These are phyloP conservation scores for Trichoderma gamsii DNA, from an alignment of 495 filamentous ascomycete species.

Conservation along the genomic window DNA sequence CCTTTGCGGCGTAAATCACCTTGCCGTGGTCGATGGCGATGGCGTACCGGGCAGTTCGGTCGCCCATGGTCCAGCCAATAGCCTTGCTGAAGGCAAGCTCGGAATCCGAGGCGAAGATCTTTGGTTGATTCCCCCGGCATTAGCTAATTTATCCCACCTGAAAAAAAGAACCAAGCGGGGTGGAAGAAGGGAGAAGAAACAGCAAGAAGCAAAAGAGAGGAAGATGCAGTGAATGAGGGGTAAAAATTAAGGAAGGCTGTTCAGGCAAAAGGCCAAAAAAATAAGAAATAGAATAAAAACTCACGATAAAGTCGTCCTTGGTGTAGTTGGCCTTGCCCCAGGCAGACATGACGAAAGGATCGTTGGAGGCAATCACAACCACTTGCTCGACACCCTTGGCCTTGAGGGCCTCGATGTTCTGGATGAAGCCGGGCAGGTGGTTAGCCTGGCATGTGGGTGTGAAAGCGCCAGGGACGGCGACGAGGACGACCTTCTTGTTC, in stretches of 20 bases:
- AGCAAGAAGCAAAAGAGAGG: not conserved
- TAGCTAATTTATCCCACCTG: slow-evolving; percentile 7
- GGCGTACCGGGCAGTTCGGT: slow-evolving; percentile 74
- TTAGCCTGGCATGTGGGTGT: slow-evolving; percentile 85
- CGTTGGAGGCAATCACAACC: slow-evolving; percentile 82
- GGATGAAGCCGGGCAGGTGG: slow-evolving; percentile 83
- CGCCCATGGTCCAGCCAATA: slow-evolving; percentile 73
- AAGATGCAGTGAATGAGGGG: not conserved
- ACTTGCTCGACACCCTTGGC: slow-evolving; percentile 82
- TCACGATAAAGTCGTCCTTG: slow-evolving; percentile 70
- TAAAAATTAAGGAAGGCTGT: not conserved
- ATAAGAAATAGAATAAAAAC: slow-evolving; percentile 24
- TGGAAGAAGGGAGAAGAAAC: not conserved
- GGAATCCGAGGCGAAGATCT: slow-evolving; percentile 84
- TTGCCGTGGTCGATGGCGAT: slow-evolving; percentile 87
- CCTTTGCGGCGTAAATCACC: slow-evolving; percentile 79
- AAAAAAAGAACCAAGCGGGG: not conserved
- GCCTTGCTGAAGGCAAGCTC: slow-evolving; percentile 70
- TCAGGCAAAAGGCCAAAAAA: not conserved
- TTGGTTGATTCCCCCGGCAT: slow-evolving; percentile 15
- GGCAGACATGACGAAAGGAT: slow-evolving; percentile 87
- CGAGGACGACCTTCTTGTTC: slow-evolving; percentile 84
- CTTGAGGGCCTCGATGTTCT: slow-evolving; percentile 64
- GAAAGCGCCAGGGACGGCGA: slow-evolving; percentile 91
- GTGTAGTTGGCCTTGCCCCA: slow-evolving; percentile 93